These are phyloP conservation scores for Cryptococcus sp. DNA, from an alignment of 1,284 basidiomycete genomes.

Conservation along the genomic window DNA sequence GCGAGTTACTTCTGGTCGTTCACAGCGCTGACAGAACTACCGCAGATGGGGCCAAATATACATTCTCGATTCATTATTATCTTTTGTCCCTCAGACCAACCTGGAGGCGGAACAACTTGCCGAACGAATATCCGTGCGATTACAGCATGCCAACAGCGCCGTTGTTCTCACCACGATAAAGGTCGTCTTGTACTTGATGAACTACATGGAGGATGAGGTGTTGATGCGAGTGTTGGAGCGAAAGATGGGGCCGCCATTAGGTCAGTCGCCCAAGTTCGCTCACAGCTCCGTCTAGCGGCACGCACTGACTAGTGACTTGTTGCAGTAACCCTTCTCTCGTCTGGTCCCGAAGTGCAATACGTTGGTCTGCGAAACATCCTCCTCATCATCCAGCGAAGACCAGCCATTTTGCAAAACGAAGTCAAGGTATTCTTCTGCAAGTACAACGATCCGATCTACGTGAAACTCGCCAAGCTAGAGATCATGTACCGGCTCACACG, in stretches of 20 bases:
- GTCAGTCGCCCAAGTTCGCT: slow-evolving; percentile 55
- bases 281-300: neutral
- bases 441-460: slow-evolving; percentile 98
- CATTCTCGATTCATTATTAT: slow-evolving; percentile 90
- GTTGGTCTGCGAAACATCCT: slow-evolving; percentile 96
- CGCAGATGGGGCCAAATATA: slow-evolving; percentile 97
- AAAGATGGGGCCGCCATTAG: slow-evolving; percentile 95
- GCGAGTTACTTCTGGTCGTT: neutral
- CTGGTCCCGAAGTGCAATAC: slow-evolving; percentile 80
- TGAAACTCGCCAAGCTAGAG: slow-evolving; percentile 97
- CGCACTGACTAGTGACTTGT: neutral
- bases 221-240: slow-evolving; percentile 87
- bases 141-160: slow-evolving; percentile 93
- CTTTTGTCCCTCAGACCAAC: slow-evolving; percentile 85
- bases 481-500: slow-evolving; percentile 95
- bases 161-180: slow-evolving; percentile 96
- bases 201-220: slow-evolving; percentile 91
- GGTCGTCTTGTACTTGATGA: slow-evolving; percentile 94
- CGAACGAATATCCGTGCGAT: slow-evolving; percentile 86
- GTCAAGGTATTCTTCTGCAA: slow-evolving; percentile 99
- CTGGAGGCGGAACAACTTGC: slow-evolving; percentile 90
- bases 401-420: slow-evolving; percentile 87
- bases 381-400: slow-evolving; percentile 87
- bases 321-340: slow-evolving; percentile 61
- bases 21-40: slow-evolving; percentile 6